Evolutionary conservation across 106 monocot genomes (phyloP).

Genomic region (Vanilla planifolia): DNA sequence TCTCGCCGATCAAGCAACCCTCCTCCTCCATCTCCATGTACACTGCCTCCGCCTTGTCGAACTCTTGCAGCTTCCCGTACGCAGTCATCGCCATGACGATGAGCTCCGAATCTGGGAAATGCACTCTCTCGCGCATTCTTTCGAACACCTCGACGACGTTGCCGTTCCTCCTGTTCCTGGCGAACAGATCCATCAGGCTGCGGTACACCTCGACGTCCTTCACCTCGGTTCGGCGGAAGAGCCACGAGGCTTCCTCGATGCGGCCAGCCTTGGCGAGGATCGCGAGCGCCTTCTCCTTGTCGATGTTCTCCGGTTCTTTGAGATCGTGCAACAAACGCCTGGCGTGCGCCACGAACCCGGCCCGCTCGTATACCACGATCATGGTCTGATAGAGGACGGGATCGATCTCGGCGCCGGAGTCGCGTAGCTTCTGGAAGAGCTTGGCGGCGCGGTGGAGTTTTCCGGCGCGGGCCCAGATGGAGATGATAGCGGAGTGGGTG

Average conservation of each 20-base stretch:
- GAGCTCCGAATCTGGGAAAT: constrained; percentile 70
- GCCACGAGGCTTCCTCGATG: constrained; percentile 76
- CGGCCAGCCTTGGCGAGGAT: constrained; percentile 71
- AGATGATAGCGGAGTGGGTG: constrained; percentile 87
- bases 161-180: constrained; percentile 48
- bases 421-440: constrained; percentile 80
- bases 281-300: constrained; percentile 39
- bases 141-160: constrained; percentile 86
- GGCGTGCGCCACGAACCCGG: constrained; percentile 70
- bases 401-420: constrained; percentile 50
- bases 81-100: constrained; percentile 68
- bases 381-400: constrained; percentile 89
- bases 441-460: constrained; percentile 71
- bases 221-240: constrained; percentile 63
- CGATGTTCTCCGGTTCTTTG: constrained; percentile 33
- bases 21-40: constrained; percentile 83
- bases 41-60: constrained; percentile 48
- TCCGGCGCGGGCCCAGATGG: constrained; percentile 85
- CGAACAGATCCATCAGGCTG: constrained; percentile 74
- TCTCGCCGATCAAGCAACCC: constrained; percentile 64
- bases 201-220: constrained; percentile 55
- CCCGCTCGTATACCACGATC: constrained; percentile 72
- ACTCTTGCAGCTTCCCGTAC: constrained; percentile 79
- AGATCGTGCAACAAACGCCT: constrained; percentile 79
- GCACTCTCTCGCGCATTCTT: constrained; percentile 58